Base-by-base conservation (phyloP, 495 filamentous ascomycete species). In the Chaetomidium leptoderma region DNA sequence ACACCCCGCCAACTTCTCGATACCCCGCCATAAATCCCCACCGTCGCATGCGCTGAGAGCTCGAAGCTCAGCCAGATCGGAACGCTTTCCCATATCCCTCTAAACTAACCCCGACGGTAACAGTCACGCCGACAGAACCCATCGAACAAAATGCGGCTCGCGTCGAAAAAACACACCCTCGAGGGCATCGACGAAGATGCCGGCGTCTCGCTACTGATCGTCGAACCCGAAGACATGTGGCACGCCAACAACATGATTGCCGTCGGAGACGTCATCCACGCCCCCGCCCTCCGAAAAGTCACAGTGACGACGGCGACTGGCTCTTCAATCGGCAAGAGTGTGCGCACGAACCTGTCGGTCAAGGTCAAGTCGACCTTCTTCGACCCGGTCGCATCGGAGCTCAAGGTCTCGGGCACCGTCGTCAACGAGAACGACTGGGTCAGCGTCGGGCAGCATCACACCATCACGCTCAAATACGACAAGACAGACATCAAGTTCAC, bases 201-300 rank as follows among this genome's bases (percentile, higher is more conserved):
- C 11, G 83, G 76, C 54, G 83, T 96, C 61, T 90, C 87, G 27
- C 78, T 98, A 47, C 81, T 89, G 47, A 92, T 93, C 3, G 85
- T 90, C 67, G 93, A 96, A 65, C 90, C 91, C 30, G 93, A 97
- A 75, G 93, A 98, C 71, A 96, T 98, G 91, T 98, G 93, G 93
- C 92, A 97, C 66, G 87, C 88, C 69, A 92, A 96, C 79, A 98
- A 98, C 74, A 81, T 98, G 36, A 92, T 98, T 70, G 83, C 85
- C 13, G 82, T 85, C 24, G 79, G 75, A 36, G 95, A 98, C 63
- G 74, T 89, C 46, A 79, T 98, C 55, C 85, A 85, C 61, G 91
- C 91, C 29, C 87, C 86, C 51, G 90, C 93, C 40, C 75, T 93
- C 55, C 90, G 93, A 62, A 88, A 89, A 40, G 84, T 96, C 37